Evolutionary conservation across 352 stramenopile species (phyloP).

Genomic region (Globisporangium paddicum): DNA sequence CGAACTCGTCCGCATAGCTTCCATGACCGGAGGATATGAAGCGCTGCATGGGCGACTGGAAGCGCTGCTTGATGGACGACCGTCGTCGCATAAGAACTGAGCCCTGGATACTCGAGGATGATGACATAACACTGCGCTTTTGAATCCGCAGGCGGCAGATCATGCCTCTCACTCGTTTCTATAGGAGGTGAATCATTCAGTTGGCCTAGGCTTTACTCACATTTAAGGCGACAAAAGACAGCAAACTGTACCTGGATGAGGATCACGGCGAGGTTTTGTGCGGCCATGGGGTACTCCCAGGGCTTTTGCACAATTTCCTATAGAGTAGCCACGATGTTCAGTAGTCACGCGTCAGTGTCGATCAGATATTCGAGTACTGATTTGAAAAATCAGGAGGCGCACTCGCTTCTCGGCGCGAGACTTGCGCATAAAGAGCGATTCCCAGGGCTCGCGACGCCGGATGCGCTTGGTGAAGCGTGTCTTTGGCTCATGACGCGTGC

Average conservation of each 20-base stretch:
- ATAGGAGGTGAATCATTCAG: background rate
- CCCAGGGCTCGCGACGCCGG: too few species aligned
- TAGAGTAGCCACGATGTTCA: too few species aligned
- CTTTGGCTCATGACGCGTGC: too few species aligned
- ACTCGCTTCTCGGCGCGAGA: too few species aligned
- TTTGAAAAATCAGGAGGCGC: too few species aligned
- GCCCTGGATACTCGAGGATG: constrained; percentile 5
- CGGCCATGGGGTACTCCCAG: constrained; percentile 81
- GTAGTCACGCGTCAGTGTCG: too few species aligned
- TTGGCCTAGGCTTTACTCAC: background rate
- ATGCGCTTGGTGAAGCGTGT: too few species aligned
- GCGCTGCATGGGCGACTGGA: constrained; percentile 63
- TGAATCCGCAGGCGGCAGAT: constrained; percentile 31
- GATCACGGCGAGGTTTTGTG: constrained; percentile 70
- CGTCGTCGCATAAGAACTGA: background rate
- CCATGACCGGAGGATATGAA: constrained; percentile 49
- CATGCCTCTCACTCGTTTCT: constrained; percentile 64
- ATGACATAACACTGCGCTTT: background rate
- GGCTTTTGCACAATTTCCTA: constrained; percentile 65
- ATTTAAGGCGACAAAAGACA: background rate
- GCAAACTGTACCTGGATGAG: constrained; percentile 58
- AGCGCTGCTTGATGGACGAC: background rate
- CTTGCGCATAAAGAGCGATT: too few species aligned
- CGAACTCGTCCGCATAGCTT: constrained; percentile 45
- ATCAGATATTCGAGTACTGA: too few species aligned